Evolutionary conservation across 176 grass and related monocot species (phyloP).

Genomic region (Eremochloa ophiuroides): DNA sequence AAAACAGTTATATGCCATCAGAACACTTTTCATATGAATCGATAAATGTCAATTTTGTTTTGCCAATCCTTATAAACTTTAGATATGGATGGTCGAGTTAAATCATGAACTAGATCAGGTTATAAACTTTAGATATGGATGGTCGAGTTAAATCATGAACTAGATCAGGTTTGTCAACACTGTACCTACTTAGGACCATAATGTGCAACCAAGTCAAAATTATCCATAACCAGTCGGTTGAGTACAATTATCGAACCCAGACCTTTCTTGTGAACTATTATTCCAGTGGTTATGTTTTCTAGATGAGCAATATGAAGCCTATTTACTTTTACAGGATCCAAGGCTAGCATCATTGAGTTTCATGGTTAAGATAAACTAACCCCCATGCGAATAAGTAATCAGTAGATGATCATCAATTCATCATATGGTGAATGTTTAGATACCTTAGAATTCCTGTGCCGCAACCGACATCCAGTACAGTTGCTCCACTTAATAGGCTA

Average conservation of each 20-base stretch:
- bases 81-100: neutral
- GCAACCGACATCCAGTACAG: constrained; percentile 95
- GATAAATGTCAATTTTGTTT: neutral
- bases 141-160: neutral
- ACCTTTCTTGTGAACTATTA: neutral
- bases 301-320: neutral
- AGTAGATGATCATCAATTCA: neutral
- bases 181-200: neutral
- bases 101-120: neutral
- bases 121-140: neutral
- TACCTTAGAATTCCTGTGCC: constrained; percentile 97
- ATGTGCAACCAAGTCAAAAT: neutral
- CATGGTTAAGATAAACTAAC: constrained; percentile 20
- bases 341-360: neutral
- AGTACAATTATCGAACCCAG: neutral
- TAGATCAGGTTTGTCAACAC: neutral
- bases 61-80: neutral
- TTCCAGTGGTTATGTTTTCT: neutral
- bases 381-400: neutral
- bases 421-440: neutral
- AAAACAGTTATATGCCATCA: neutral
- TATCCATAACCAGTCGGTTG: neutral
- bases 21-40: neutral
- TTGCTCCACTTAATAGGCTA: constrained; percentile 60
- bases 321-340: constrained; percentile 2